phyloP scores from a whole-genome alignment of 148 eudicot species.

The Rhododendron ovatum region DNA sequence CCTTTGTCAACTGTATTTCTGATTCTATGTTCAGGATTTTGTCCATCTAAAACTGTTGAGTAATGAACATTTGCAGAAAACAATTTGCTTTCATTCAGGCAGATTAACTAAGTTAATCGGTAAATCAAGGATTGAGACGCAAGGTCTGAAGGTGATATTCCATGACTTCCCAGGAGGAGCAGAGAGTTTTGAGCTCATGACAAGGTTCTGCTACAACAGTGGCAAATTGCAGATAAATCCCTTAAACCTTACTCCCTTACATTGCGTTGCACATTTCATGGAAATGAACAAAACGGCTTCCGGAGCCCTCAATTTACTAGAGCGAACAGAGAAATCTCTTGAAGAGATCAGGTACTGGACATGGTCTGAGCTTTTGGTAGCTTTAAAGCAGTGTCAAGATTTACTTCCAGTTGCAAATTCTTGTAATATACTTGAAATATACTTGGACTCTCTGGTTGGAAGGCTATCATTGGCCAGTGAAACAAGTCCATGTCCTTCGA shows the following conservation, averaged over 20 bases:
- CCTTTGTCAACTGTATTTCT: not conserved
- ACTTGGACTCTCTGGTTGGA: slow-evolving; percentile 48
- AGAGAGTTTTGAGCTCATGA: slow-evolving; percentile 52
- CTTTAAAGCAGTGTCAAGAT: slow-evolving; percentile 47
- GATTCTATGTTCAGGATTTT: not conserved
- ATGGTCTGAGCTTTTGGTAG: slow-evolving; percentile 65
- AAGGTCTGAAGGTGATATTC: slow-evolving; percentile 50
- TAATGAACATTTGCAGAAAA: slow-evolving; percentile 36
- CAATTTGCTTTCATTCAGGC: slow-evolving; percentile 46
- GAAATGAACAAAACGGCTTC: slow-evolving; percentile 51
- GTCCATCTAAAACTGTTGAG: not conserved
- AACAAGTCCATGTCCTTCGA: slow-evolving; percentile 58
- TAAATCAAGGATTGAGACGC: slow-evolving; percentile 20
- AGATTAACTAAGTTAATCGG: slow-evolving; percentile 46
- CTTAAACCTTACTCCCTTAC: slow-evolving; percentile 28
- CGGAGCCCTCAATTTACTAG: slow-evolving; percentile 34
- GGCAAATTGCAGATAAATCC: slow-evolving; percentile 44
- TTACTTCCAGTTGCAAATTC: slow-evolving; percentile 17
- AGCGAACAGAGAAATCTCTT: slow-evolving; percentile 46
- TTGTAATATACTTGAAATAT: slow-evolving; percentile 34
- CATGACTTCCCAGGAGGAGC: slow-evolving; percentile 80
- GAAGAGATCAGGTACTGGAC: slow-evolving; percentile 53
- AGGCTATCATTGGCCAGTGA: slow-evolving; percentile 45
- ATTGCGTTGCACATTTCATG: slow-evolving; percentile 46
- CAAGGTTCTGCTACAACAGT: slow-evolving; percentile 71